phyloP scores from a whole-genome alignment of 441 rosid genomes.

The Manihot esculenta region DNA sequence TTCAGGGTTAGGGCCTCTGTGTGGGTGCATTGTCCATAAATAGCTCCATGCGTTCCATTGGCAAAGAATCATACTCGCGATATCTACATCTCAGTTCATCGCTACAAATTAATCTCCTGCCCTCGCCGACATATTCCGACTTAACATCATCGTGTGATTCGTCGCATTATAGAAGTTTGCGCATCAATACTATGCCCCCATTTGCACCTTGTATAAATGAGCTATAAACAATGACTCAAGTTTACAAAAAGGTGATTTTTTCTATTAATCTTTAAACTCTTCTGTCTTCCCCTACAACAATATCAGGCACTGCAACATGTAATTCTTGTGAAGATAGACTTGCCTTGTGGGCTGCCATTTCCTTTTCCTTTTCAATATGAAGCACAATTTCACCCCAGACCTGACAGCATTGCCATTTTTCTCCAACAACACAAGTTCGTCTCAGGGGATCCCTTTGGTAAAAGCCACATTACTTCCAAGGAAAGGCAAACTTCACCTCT shows the following conservation, averaged over 20 bases:
- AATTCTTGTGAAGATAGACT: background rate
- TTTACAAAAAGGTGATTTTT: background rate
- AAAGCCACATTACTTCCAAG: background rate
- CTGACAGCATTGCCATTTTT: constrained; percentile 1
- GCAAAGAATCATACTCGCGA: background rate
- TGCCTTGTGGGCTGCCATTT: background rate
- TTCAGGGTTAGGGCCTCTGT: background rate
- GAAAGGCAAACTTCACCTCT: background rate
- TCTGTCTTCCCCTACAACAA: background rate
- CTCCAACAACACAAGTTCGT: background rate
- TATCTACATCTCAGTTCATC: background rate
- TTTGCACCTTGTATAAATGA: background rate
- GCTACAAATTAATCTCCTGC: background rate
- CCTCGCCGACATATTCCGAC: background rate
- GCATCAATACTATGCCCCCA: background rate
- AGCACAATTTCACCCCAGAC: background rate
- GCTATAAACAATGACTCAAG: background rate
- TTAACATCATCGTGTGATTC: background rate
- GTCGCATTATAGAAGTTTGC: background rate
- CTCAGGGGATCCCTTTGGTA: background rate
- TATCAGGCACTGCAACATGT: background rate
- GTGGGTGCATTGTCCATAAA: background rate
- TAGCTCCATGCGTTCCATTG: background rate
- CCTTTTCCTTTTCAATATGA: background rate
- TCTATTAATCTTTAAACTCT: background rate